Evolutionary conservation across 768 basidiomycete species (phyloP).

Genomic region (Leccinum rimulosum): DNA sequence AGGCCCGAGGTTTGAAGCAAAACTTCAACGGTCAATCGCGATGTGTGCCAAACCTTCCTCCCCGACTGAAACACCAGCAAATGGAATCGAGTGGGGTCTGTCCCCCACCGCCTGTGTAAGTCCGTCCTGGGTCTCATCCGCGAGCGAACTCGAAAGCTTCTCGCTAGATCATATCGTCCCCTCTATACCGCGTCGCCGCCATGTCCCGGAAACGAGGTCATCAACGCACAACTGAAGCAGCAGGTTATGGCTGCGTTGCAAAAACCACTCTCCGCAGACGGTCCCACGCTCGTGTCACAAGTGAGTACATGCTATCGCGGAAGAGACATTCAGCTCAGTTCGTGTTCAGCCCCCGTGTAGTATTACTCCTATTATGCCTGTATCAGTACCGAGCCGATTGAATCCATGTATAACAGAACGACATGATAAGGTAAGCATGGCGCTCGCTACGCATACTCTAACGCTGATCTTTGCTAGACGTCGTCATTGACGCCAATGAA

Average conservation of each 20-base stretch:
- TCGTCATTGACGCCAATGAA: conserved; percentile 4
- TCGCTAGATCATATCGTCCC: conserved; percentile 11
- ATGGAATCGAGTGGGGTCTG: neutral
- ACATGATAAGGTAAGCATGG: conserved; percentile 3
- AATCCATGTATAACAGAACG: neutral
- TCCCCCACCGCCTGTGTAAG: conserved; percentile 10
- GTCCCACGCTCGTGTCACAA: neutral
- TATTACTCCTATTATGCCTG: neutral
- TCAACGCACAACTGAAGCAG: conserved; percentile 7
- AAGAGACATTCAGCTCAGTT: neutral
- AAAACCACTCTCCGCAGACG: neutral
- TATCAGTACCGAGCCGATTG: neutral
- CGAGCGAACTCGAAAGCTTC: neutral
- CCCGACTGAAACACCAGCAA: conserved; percentile 8
- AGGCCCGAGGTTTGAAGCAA: conserved; percentile 6
- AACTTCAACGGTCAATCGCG: neutral
- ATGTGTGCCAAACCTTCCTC: neutral
- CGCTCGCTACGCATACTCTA: neutral
- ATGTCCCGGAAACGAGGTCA: neutral
- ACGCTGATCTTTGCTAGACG: conserved; percentile 6
- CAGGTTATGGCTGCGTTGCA: neutral
- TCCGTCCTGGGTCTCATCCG: neutral
- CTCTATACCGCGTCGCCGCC: neutral
- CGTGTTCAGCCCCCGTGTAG: conserved; percentile 2
- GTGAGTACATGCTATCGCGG: neutral